A percentile compares a stretch with the other conserved stretches of the same genome.
These are phyloP conservation scores for Penicillium oxalicum DNA, from an alignment of 2,329 filamentous ascomycete species.

Conservation along the genomic window DNA sequence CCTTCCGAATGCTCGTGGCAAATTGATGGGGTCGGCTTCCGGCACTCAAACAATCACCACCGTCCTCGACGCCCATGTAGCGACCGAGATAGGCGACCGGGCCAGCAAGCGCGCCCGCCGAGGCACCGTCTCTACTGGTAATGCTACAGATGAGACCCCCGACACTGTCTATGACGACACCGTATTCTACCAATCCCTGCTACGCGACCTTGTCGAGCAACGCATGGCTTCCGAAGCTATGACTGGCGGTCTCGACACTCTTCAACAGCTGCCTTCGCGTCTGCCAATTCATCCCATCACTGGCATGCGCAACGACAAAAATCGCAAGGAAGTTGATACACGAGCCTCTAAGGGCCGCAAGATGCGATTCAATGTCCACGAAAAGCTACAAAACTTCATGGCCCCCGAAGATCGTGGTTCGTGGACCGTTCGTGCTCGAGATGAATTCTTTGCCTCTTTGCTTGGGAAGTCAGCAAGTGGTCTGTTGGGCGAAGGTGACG, in stretches of 20 bases:
- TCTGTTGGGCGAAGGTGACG: conserved; percentile 55
- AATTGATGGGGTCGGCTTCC: conserved; percentile 52
- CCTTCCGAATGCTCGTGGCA: conserved; percentile 52
- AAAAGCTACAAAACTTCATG: conserved; percentile 98
- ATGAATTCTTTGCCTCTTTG: conserved; percentile 67
- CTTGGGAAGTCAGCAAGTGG: conserved; percentile 61
- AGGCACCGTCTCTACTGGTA: conserved; percentile 4
- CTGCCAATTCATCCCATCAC: conserved; percentile 36
- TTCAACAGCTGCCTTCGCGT: conserved; percentile 34
- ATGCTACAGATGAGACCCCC: conserved; percentile 5
- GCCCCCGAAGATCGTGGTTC: conserved; percentile 72
- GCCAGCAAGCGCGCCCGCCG: conserved; percentile 29
- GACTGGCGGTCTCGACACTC: conserved; percentile 43
- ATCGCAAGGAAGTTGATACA: conserved; percentile 78
- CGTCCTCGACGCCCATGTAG: conserved; percentile 42
- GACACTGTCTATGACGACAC: conserved; percentile 82
- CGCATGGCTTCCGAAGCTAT: conserved; percentile 52
- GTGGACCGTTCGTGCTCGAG: conserved; percentile 77
- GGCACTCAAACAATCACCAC: conserved; percentile 48
- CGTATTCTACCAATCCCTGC: conserved; percentile 85
- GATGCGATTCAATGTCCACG: conserved; percentile 88
- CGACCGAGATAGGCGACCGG: conserved; percentile 34
- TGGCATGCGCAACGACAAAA: conserved; percentile 53
- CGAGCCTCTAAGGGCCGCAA: conserved; percentile 94
- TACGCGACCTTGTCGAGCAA: conserved; percentile 90